Evolutionary conservation across 768 basidiomycete genomes (phyloP).

Genomic region (Tricholomella constricta): DNA sequence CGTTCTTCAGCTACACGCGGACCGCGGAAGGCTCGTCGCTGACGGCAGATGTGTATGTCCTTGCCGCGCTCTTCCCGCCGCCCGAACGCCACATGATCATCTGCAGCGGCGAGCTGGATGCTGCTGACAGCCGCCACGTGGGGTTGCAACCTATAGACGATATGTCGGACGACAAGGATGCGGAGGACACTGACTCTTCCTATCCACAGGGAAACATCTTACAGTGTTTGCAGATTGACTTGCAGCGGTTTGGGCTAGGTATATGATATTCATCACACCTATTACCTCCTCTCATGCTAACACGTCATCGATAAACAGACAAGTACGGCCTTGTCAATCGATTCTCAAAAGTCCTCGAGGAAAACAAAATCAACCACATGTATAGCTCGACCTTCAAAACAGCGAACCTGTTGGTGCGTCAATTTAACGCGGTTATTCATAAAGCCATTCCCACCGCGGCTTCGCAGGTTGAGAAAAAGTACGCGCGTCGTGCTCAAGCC

Average conservation of each 20-base stretch:
- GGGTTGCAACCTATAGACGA: conserved; percentile 37
- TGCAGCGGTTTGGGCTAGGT: conserved; percentile 73
- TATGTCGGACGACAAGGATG: conserved; percentile 30
- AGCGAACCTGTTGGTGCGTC: conserved; percentile 70
- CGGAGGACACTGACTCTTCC: conserved; percentile 25
- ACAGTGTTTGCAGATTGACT: conserved; percentile 75
- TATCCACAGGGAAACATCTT: conserved; percentile 41
- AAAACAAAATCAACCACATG: conserved; percentile 79
- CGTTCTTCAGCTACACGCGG: conserved; percentile 81
- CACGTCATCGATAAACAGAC: conserved; percentile 50
- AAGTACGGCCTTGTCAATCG: conserved; percentile 78
- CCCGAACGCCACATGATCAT: conserved; percentile 74
- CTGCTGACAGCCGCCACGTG: conserved; percentile 44
- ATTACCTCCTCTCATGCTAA: conserved; percentile 2
- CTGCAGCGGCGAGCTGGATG: conserved; percentile 69
- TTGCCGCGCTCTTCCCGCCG: conserved; percentile 72
- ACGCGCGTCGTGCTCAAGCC: conserved; percentile 57
- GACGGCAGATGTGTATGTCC: conserved; percentile 67
- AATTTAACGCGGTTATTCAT: neutral
- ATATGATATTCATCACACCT: conserved; percentile 22
- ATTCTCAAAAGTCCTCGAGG: conserved; percentile 72
- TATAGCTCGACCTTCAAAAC: conserved; percentile 85
- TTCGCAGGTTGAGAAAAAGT: conserved; percentile 55
- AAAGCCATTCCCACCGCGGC: neutral
- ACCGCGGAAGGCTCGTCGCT: conserved; percentile 77